Conservation (phyloP, 345 rosid species). For the Aquilaria sinensis region DNA sequence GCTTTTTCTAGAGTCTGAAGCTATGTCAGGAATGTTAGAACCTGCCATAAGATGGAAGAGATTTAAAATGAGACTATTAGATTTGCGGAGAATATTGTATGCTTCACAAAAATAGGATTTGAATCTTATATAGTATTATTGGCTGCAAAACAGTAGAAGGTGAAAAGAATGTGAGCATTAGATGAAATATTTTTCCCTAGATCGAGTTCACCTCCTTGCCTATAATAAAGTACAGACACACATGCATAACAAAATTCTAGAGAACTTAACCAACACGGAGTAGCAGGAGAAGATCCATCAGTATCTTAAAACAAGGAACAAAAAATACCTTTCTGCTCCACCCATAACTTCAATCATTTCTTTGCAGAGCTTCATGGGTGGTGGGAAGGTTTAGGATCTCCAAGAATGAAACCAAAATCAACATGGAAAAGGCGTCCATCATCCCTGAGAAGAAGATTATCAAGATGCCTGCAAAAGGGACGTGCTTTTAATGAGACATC, state of each 20-base stretch:
- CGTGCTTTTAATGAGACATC: not conserved
- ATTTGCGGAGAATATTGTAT: slow-evolving; percentile 96
- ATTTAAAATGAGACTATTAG: slow-evolving; percentile 90
- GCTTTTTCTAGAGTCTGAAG: slow-evolving; percentile 95
- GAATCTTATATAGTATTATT: slow-evolving; percentile 90
- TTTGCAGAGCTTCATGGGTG: slow-evolving; percentile 99
- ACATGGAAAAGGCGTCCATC: slow-evolving; percentile 98
- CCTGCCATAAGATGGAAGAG: slow-evolving; percentile 98
- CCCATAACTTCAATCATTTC: slow-evolving; percentile 99
- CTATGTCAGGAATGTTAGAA: slow-evolving; percentile 94
- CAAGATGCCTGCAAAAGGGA: slow-evolving; percentile 65
- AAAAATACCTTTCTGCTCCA: slow-evolving; percentile 83
- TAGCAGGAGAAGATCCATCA: not conserved
- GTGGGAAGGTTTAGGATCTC: slow-evolving; percentile 99
- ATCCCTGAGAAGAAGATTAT: slow-evolving; percentile 93
- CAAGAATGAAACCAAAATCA: slow-evolving; percentile 94
- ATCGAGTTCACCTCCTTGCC: too few species aligned
- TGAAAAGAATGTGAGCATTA: too few species aligned
- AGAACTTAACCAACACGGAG: not conserved
- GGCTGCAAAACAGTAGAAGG: slow-evolving; percentile 46
- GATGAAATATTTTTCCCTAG: too few species aligned
- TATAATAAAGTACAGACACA: not conserved
- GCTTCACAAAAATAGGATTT: slow-evolving; percentile 99
- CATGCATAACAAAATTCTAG: not conserved
- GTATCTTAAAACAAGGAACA: not conserved